Evolutionary conservation across 805 yeast species (phyloP).

Genomic region (Wickerhamomyces kurtzmanii): DNA sequence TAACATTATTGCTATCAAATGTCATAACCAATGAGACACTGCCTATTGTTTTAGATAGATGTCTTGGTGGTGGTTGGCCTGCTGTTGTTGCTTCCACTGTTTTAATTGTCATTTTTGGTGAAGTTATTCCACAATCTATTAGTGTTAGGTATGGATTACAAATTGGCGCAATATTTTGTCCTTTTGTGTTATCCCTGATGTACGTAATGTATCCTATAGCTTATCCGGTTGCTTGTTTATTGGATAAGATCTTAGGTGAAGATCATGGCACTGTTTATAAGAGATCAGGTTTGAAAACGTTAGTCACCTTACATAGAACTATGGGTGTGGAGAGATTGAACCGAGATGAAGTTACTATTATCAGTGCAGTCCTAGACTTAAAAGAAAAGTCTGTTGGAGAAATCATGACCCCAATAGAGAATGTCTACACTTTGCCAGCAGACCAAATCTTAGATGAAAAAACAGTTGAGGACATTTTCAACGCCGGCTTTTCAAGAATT

Average conservation of each 20-base stretch:
- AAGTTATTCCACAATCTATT: slow-evolving; percentile 88
- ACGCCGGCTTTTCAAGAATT: slow-evolving; percentile 90
- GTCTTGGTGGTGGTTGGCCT: slow-evolving; percentile 95
- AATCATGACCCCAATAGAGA: slow-evolving; percentile 91
- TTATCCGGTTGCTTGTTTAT: slow-evolving; percentile 74
- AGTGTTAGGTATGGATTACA: slow-evolving; percentile 90
- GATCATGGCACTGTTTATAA: slow-evolving; percentile 95
- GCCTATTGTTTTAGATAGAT: slow-evolving; percentile 87
- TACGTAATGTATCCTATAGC: slow-evolving; percentile 87
- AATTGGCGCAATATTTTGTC: slow-evolving; percentile 84
- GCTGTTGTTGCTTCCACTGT: slow-evolving; percentile 94
- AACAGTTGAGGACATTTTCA: slow-evolving; percentile 80
- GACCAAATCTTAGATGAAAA: slow-evolving; percentile 75
- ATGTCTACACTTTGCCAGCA: slow-evolving; percentile 82
- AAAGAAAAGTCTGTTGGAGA: slow-evolving; percentile 81
- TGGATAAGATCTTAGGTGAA: slow-evolving; percentile 82
- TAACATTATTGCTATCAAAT: slow-evolving; percentile 74
- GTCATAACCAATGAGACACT: slow-evolving; percentile 92
- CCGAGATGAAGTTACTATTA: slow-evolving; percentile 93
- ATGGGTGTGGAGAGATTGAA: slow-evolving; percentile 93
- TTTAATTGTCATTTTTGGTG: slow-evolving; percentile 90
- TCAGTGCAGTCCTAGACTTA: slow-evolving; percentile 85
- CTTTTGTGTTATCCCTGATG: slow-evolving; percentile 80
- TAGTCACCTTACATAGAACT: slow-evolving; percentile 86
- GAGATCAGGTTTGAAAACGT: slow-evolving; percentile 84